Evolutionary conservation across 106 monocot species (phyloP).

Genomic region (Iris macrosiphon): DNA sequence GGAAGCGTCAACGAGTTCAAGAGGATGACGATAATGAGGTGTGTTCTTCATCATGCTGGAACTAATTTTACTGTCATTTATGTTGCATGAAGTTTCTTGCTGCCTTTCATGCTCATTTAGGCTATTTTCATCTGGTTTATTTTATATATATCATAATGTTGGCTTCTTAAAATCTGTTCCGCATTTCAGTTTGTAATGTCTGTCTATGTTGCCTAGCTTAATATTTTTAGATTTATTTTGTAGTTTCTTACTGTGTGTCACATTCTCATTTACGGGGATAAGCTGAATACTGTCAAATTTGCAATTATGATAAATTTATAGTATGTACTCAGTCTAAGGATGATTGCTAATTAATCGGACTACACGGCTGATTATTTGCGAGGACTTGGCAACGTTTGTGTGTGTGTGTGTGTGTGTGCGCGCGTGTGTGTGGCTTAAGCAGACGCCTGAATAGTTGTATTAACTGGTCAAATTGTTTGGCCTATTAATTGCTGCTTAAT

Average conservation of each 20-base stretch:
- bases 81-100: not conserved
- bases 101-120: not conserved
- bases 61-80: not conserved
- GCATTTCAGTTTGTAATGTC: not conserved
- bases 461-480: too few relatives aligned
- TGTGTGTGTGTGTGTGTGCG: too few relatives aligned
- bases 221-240: not conserved
- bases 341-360: too few relatives aligned
- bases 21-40: slow-evolving; percentile 60
- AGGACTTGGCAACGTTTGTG: too few relatives aligned
- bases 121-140: not conserved
- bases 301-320: too few relatives aligned
- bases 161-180: not conserved
- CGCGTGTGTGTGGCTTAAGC: too few relatives aligned
- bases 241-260: not conserved
- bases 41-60: not conserved
- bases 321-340: too few relatives aligned
- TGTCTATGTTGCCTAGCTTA: not conserved
- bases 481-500: too few relatives aligned
- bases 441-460: too few relatives aligned
- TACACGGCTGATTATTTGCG: too few relatives aligned
- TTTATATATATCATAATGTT: not conserved
- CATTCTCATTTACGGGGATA: too few relatives aligned
- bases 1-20: slow-evolving; percentile 49
- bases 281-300: too few relatives aligned